Conservation (phyloP, 2,329 filamentous ascomycete species). For the Penicillium capsulatum region DNA sequence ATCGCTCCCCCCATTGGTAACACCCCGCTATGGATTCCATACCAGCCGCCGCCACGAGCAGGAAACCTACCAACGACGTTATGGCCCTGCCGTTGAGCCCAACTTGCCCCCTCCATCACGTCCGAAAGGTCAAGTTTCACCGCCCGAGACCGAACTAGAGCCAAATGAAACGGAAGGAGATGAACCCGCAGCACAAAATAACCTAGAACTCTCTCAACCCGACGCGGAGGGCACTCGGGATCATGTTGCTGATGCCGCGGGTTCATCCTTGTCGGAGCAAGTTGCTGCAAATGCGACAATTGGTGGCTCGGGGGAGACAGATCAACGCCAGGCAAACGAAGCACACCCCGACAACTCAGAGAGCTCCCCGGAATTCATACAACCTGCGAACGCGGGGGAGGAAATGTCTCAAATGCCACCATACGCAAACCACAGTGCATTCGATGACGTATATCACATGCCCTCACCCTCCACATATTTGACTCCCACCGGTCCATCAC, state of each 20-base stretch:
- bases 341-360: conserved; percentile 15
- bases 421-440: conserved; percentile 17
- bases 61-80: conserved; percentile 43
- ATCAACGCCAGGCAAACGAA: conserved; percentile 10
- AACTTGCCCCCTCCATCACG: conserved; percentile 38
- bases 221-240: conserved; percentile 7
- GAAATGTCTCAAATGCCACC: conserved; percentile 17
- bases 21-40: conserved; percentile 34
- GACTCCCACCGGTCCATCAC: conserved; percentile 24
- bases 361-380: conserved; percentile 6
- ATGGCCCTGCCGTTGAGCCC: conserved; percentile 45
- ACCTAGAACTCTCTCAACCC: conserved; percentile 15
- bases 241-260: conserved; percentile 8
- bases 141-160: conserved; percentile 9
- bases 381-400: conserved; percentile 8
- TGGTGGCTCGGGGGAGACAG: conserved; percentile 21
- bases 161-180: conserved; percentile 1
- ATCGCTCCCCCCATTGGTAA: conserved; percentile 42
- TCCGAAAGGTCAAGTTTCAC: conserved; percentile 23
- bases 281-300: conserved; percentile 14
- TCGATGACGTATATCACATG: conserved; percentile 43
- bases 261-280: conserved; percentile 14
- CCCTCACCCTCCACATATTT: conserved; percentile 38
- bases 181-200: conserved; percentile 1
- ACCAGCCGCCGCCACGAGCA: conserved; percentile 34